Evolutionary conservation across 495 filamentous ascomycete genomes (phyloP).

Genomic region (Friedmanniomyces simplex): DNA sequence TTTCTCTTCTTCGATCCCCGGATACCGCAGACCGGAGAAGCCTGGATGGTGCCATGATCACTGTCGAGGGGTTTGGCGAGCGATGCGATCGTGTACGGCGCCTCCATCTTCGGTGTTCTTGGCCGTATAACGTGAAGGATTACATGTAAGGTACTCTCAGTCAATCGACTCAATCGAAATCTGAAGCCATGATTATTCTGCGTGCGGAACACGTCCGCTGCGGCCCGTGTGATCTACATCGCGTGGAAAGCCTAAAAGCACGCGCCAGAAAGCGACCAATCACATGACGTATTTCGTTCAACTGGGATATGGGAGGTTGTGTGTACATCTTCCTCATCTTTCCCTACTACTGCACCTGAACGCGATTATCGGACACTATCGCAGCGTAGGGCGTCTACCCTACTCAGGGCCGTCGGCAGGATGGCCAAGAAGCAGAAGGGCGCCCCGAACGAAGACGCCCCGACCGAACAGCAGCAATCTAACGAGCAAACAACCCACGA

Average conservation of each 20-base stretch:
- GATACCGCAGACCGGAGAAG: slow-evolving; percentile 49
- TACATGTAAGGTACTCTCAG: no score
- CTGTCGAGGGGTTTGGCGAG: slow-evolving; percentile 26
- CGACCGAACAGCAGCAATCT: slow-evolving; percentile 1
- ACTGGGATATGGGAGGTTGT: not conserved
- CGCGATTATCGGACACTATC: not conserved
- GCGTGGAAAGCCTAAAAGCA: not conserved
- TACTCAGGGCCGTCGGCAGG: not conserved
- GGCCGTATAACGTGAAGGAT: no score
- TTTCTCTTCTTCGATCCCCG: slow-evolving; percentile 72
- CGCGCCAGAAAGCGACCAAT: not conserved
- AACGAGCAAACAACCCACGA: not conserved
- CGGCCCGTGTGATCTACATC: not conserved
- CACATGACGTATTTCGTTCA: not conserved
- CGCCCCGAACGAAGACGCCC: slow-evolving; percentile 18
- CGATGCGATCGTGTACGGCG: slow-evolving; percentile 29
- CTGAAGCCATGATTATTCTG: not conserved
- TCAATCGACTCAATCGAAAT: not conserved
- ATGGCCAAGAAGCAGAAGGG: slow-evolving; percentile 26
- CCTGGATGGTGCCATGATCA: slow-evolving; percentile 23
- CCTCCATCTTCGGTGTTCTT: slow-evolving; percentile 22
- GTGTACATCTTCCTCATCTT: not conserved
- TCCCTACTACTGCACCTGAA: not conserved
- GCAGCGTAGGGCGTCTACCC: not conserved
- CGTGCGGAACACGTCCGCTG: not conserved